Evolutionary conservation across 371 early-diverging fungal species (phyloP).

Genomic region (Mucor plumbeus): DNA sequence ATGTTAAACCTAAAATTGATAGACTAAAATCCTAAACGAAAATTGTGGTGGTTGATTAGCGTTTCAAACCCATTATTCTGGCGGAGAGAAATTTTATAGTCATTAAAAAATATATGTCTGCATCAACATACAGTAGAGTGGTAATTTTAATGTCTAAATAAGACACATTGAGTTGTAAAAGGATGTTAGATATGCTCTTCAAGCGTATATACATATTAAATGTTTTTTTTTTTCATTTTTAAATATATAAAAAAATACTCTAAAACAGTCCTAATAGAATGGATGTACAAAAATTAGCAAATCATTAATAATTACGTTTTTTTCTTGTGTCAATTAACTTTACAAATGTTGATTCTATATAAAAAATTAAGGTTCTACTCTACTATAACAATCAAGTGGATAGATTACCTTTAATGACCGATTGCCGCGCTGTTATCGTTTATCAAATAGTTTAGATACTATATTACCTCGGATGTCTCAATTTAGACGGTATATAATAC

Average conservation of each 20-base stretch:
- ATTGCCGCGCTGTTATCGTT: neutral
- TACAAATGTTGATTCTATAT: neutral
- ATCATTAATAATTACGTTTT: constrained; percentile 2
- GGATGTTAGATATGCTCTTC: neutral
- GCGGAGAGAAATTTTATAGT: neutral
- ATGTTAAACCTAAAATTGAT: too few relatives aligned
- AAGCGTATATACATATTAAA: too few relatives aligned
- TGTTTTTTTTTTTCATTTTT: too few relatives aligned
- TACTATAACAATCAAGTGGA: neutral
- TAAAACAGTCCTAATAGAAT: neutral
- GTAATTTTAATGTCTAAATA: neutral
- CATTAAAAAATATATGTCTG: neutral
- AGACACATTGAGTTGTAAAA: neutral
- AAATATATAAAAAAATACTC: neutral
- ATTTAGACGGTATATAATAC: neutral
- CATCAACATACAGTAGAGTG: too few relatives aligned
- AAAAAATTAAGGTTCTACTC: neutral
- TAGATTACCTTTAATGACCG: neutral
- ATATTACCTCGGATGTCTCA: neutral
- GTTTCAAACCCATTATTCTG: neutral
- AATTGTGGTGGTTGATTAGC: neutral
- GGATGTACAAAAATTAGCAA: constrained; percentile 3
- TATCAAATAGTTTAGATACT: neutral
- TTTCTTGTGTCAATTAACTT: constrained; percentile 1
- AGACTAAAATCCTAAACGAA: too few relatives aligned